A percentile compares a stretch with the other conserved stretches of the same genome.
These are phyloP conservation scores for Monosporascus sp. DNA, from an alignment of 2,329 filamentous ascomycete genomes.

Conservation along the genomic window DNA sequence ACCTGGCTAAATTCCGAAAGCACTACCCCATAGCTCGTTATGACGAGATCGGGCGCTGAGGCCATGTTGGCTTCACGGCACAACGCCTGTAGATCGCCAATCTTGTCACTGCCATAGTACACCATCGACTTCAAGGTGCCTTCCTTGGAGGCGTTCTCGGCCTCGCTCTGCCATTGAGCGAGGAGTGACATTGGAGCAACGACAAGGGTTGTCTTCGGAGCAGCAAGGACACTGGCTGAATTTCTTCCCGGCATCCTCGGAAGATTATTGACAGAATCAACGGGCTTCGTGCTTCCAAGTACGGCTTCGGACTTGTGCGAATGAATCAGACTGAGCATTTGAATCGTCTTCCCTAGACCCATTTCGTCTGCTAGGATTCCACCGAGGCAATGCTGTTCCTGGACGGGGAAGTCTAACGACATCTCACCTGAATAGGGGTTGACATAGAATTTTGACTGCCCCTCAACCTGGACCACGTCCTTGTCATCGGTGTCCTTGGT, in stretches of 20 bases:
- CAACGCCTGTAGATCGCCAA: slow-evolving; percentile 67
- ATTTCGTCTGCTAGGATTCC: slow-evolving; percentile 95
- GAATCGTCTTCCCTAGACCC: slow-evolving; percentile 96
- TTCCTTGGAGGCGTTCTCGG: slow-evolving; percentile 79
- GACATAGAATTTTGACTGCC: slow-evolving; percentile 77
- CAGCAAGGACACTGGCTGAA: slow-evolving; percentile 54
- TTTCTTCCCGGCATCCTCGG: slow-evolving; percentile 52
- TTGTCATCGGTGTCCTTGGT: slow-evolving; percentile 80
- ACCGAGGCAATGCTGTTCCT: slow-evolving; percentile 91
- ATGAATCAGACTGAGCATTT: slow-evolving; percentile 93
- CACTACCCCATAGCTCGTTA: slow-evolving; percentile 90
- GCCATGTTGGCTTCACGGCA: slow-evolving; percentile 70
- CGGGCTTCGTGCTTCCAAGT: slow-evolving; percentile 29
- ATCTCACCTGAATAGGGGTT: slow-evolving; percentile 96
- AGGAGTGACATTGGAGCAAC: slow-evolving; percentile 95
- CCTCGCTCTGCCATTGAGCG: slow-evolving; percentile 96
- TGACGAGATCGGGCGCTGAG: slow-evolving; percentile 80
- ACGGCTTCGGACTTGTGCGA: slow-evolving; percentile 63
- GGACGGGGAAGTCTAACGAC: slow-evolving; percentile 82
- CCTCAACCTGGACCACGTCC: slow-evolving; percentile 59
- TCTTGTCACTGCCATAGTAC: slow-evolving; percentile 89
- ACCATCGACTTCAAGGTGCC: slow-evolving; percentile 80
- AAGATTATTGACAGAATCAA: slow-evolving; percentile 52
- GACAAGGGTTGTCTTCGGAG: slow-evolving; percentile 86
- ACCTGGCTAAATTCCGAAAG: slow-evolving; percentile 84